Evolutionary conservation across 2,329 filamentous ascomycete genomes (phyloP).

Genomic region (Calonectria pseudoturangicola): DNA sequence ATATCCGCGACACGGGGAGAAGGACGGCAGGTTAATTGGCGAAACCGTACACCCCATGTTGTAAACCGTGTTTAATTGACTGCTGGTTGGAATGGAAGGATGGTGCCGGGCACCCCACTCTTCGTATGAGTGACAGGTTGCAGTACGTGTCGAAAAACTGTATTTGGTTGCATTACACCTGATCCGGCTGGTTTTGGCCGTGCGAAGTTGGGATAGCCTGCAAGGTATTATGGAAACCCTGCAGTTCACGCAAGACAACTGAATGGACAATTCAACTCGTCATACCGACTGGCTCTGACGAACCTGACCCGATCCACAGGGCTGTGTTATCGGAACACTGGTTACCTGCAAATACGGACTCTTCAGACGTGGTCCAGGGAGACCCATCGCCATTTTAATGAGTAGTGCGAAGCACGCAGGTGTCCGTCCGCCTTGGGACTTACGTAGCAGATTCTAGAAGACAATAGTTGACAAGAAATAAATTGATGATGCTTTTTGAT

Average conservation of each 20-base stretch:
- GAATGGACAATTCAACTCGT: not conserved
- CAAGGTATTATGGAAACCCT: not conserved
- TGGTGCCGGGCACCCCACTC: not conserved
- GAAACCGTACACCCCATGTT: constrained; percentile 26
- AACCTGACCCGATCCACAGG: constrained; percentile 36
- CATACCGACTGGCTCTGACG: constrained; percentile 29
- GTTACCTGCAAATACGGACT: constrained; percentile 36
- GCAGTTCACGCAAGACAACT: not conserved
- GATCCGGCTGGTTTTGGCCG: constrained; percentile 17
- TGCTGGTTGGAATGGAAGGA: not conserved
- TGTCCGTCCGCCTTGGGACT: not conserved
- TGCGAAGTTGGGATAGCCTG: constrained; percentile 36
- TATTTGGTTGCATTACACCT: not conserved
- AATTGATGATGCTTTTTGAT: constrained; percentile 21
- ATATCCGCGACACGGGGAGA: constrained; percentile 34
- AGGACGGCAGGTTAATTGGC: constrained; percentile 19
- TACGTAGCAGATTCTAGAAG: constrained; percentile 10
- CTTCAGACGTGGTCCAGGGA: constrained; percentile 17
- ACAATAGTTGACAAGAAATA: constrained; percentile 14
- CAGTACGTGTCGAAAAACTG: constrained; percentile 6
- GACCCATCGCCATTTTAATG: not conserved
- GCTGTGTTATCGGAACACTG: constrained; percentile 42
- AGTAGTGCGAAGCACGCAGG: not conserved
- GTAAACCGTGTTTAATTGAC: constrained; percentile 2
- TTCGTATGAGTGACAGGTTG: constrained; percentile 6